These are phyloP conservation scores for Phytophthora boehmeriae DNA, from an alignment of 352 stramenopile genomes.

Conservation along the genomic window DNA sequence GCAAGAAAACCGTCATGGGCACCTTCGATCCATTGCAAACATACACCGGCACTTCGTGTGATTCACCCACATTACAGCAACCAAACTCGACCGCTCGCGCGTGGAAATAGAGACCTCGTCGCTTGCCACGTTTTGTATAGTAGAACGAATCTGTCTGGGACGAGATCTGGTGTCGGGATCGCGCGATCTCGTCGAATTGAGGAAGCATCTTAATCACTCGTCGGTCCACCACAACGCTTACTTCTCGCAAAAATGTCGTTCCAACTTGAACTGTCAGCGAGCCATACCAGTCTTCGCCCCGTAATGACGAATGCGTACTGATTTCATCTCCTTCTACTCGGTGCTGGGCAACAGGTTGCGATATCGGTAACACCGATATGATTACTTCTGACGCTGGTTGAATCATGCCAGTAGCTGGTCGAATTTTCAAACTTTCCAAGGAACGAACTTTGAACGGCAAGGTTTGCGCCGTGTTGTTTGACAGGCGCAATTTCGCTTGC, in stretches of 20 bases:
- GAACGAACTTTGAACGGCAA: constrained; percentile 60
- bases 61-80: constrained; percentile 71
- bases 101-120: constrained; percentile 82
- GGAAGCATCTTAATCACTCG: constrained; percentile 48
- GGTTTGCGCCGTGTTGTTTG: constrained; percentile 58
- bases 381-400: constrained; percentile 44
- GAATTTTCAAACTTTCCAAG: constrained; percentile 64
- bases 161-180: constrained; percentile 65
- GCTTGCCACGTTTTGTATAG: constrained; percentile 82
- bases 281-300: constrained; percentile 60
- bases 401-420: constrained; percentile 46
- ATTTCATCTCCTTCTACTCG: constrained; percentile 13
- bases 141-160: constrained; percentile 86
- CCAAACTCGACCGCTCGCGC: constrained; percentile 85
- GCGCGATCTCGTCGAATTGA: constrained; percentile 64
- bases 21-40: constrained; percentile 85
- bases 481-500: constrained; percentile 49
- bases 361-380: constrained; percentile 62
- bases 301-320: constrained; percentile 12
- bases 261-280: constrained; percentile 66
- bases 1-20: constrained; percentile 86
- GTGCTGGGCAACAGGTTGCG: constrained; percentile 44
- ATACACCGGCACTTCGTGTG: constrained; percentile 82
- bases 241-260: constrained; percentile 51
- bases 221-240: constrained; percentile 69